Percentiles rank a stretch among this genome's conserved stretches.
phyloP scores from a whole-genome alignment of 257 asterid species.

The Lycium ferocissimum region DNA sequence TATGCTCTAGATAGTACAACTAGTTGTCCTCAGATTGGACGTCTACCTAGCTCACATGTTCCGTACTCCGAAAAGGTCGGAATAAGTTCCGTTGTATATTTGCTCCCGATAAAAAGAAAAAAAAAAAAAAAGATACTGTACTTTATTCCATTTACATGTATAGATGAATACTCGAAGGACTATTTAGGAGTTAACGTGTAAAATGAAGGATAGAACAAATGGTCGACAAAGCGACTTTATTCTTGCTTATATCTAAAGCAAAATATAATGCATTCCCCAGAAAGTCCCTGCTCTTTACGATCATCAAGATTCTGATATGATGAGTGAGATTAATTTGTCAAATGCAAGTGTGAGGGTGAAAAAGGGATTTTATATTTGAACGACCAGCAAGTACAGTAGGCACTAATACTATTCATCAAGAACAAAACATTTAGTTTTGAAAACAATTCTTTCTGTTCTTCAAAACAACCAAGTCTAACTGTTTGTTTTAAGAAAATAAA shows the following conservation, averaged over 20 bases:
- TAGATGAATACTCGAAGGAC: too few species aligned
- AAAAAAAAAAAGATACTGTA: too few species aligned
- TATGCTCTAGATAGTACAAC: background rate
- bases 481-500: too few species aligned
- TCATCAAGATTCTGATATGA: slow-evolving; percentile 16
- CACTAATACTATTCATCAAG: background rate
- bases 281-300: background rate
- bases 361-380: background rate
- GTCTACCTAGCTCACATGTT: background rate
- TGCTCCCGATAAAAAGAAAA: too few species aligned
- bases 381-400: background rate
- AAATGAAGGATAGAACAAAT: too few species aligned
- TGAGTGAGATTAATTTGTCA: background rate
- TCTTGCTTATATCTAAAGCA: slow-evolving; percentile 23
- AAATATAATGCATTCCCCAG: background rate
- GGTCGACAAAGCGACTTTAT: background rate
- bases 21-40: background rate
- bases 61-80: too few species aligned
- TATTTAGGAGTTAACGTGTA: too few species aligned
- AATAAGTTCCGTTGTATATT: too few species aligned
- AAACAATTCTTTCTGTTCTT: background rate
- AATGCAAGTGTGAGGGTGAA: background rate
- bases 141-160: background rate
- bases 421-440: background rate
- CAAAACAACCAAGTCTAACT: background rate